phyloP scores from a whole-genome alignment of 2,329 filamentous ascomycete genomes.

The Penicillium thymicola region DNA sequence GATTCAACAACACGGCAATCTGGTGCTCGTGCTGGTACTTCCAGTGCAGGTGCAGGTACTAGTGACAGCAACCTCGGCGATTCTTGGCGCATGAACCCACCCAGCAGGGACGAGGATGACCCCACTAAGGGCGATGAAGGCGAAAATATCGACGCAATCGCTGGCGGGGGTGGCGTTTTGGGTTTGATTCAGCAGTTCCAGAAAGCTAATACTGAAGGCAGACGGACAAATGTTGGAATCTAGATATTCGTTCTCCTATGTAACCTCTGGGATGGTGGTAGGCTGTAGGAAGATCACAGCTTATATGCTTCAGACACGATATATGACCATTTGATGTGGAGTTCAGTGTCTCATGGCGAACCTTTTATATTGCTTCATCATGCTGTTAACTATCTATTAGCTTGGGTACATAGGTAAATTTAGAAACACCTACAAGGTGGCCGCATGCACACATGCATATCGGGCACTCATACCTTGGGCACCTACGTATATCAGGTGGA shows the following conservation, averaged over 20 bases:
- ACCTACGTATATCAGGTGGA: no score
- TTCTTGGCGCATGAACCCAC: conserved; percentile 48
- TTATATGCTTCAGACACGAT: background rate
- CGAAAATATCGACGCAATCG: conserved; percentile 47
- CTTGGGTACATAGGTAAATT: background rate
- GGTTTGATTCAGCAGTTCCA: conserved; percentile 66
- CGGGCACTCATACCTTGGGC: background rate
- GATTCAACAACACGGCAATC: conserved; percentile 17
- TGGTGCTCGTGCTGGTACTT: conserved; percentile 26
- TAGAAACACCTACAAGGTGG: background rate
- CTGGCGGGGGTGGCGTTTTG: conserved; percentile 56
- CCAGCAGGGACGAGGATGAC: conserved; percentile 32
- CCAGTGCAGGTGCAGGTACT: conserved; percentile 38
- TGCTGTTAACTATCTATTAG: background rate
- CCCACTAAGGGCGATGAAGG: conserved; percentile 47
- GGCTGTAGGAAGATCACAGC: background rate
- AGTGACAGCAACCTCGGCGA: conserved; percentile 59
- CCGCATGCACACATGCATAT: background rate
- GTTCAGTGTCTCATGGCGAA: background rate
- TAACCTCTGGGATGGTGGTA: background rate
- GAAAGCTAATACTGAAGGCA: conserved; percentile 50
- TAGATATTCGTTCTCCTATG: conserved; percentile 11
- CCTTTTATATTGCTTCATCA: background rate
- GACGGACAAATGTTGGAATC: conserved; percentile 37
- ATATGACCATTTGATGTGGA: conserved; percentile 2